Evolutionary conservation across 768 basidiomycete species (phyloP).

Genomic region (Suillus variegatus): DNA sequence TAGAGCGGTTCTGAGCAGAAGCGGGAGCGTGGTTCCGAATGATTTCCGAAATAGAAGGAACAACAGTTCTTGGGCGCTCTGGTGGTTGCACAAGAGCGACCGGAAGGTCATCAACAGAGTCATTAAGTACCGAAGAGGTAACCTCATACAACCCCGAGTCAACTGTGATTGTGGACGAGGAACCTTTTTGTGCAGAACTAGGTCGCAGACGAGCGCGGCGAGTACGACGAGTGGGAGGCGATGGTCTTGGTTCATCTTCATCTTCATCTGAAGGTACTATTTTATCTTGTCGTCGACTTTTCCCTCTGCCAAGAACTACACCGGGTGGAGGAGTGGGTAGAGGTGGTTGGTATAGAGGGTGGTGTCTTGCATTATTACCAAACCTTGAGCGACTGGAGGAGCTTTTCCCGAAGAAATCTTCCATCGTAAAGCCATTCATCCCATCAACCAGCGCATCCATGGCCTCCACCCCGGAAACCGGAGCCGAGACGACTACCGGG

Average conservation of each 20-base stretch:
- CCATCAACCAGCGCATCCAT: conserved; percentile 90
- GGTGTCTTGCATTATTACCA: conserved; percentile 59
- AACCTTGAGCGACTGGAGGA: conserved; percentile 53
- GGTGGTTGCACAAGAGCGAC: conserved; percentile 20
- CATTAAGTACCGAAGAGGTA: conserved; percentile 10
- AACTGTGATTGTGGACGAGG: conserved; percentile 33
- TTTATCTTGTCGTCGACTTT: conserved; percentile 27
- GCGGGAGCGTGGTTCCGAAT: conserved; percentile 78
- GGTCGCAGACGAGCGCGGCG: conserved; percentile 20
- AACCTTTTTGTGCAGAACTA: conserved; percentile 25
- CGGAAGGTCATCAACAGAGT: conserved; percentile 14
- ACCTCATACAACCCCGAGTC: conserved; percentile 23
- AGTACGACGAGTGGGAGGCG: conserved; percentile 11
- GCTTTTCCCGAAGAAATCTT: conserved; percentile 50
- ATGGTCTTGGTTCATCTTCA: conserved; percentile 34
- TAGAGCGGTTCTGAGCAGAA: conserved; percentile 50
- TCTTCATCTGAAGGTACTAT: conserved; percentile 54
- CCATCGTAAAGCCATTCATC: conserved; percentile 72
- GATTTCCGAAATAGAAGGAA: conserved; percentile 87
- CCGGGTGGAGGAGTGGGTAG: conserved; percentile 84
- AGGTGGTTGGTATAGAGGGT: conserved; percentile 82
- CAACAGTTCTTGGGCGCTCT: conserved; percentile 46
- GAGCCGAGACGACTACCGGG: conserved; percentile 73
- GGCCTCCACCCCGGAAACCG: conserved; percentile 76
- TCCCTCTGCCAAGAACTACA: conserved; percentile 60